Conservation (phyloP, 2,329 filamentous ascomycete genomes). For the Cladosporium sp. region DNA sequence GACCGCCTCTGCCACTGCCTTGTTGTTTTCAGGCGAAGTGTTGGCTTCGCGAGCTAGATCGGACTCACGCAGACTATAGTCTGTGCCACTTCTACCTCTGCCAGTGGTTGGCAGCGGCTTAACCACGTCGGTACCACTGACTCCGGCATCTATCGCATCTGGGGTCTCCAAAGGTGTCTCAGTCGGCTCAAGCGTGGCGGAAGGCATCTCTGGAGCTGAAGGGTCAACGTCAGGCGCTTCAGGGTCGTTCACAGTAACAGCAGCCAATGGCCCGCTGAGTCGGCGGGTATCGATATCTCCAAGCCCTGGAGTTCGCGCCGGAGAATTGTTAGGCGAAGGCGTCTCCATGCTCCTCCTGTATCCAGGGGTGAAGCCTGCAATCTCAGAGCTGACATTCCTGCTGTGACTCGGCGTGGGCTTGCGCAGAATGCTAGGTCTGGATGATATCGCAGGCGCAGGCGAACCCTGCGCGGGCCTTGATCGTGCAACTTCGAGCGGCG, state of each 20-base stretch:
- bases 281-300: conserved; percentile 33
- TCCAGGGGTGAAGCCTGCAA: conserved; percentile 44
- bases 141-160: neutral
- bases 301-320: conserved; percentile 55
- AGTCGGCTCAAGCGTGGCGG: conserved; percentile 18
- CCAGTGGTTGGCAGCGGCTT: conserved; percentile 19
- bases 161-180: conserved; percentile 7
- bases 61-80: conserved; percentile 32
- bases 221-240: conserved; percentile 23
- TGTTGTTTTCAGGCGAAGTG: conserved; percentile 18
- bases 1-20: conserved; percentile 22
- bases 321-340: conserved; percentile 57
- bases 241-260: conserved; percentile 18
- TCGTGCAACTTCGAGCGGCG: conserved; percentile 32
- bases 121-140: conserved; percentile 1
- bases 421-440: conserved; percentile 27
- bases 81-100: conserved; percentile 26
- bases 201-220: conserved; percentile 23
- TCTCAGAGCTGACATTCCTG: conserved; percentile 36
- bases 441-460: conserved; percentile 25
- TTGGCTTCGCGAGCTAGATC: conserved; percentile 28
- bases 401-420: conserved; percentile 38
- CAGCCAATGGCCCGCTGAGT: conserved; percentile 26
- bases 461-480: conserved; percentile 29
- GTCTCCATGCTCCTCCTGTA: conserved; percentile 56